Base-by-base conservation (phyloP, 2,329 filamentous ascomycete genomes). In the Diaporthe helianthi region DNA sequence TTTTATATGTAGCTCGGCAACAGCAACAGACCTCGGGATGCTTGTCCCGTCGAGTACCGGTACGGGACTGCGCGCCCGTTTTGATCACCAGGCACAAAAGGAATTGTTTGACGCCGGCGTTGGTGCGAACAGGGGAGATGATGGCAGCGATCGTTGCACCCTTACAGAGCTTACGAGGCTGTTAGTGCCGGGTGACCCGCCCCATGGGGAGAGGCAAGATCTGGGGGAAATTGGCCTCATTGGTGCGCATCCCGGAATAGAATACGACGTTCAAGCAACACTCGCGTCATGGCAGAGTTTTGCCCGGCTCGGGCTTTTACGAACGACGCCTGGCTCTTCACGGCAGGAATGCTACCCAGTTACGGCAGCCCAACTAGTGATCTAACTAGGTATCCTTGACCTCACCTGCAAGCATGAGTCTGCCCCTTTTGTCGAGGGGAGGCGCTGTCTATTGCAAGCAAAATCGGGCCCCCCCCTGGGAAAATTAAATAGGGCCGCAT, bases 161-260 rank as follows among this genome's bases (percentile, higher is more conserved):
- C n/a, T 13, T 31, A n/a, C 58, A 63, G 58, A 29, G 44, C 44
- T 61, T 41, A n/a, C 44, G n/a, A 24, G 41, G 31, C 13, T n/a
- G n/a, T 58, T 63, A 63, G 58, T 49, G 58, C 58, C 44, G 58
- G 58, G 19, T 19, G 44, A 49, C 44, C 44, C 58, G 26, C 58
- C 58, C 22, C 44, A 63, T 49, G 41, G 58, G 44, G 58, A 63
- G 44, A 13, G 7, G 29, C n/a, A 33, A 63, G 44, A 63, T 63
- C 58, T 36, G 58, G 58, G 55, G 58, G 58, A 63, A 63, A 49
- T 49, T 36, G 26, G 58, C 58, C 58, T 63, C 12, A 63, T 63
- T 63, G 58, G 58, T 63, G 58, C 58, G 58, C 58, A 41, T 63
- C 58, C 44, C 26, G 44, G 44, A 49, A 36, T 36, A 63, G 58